Conservation (phyloP, 768 basidiomycete genomes). For the Lactarius evosmus region DNA sequence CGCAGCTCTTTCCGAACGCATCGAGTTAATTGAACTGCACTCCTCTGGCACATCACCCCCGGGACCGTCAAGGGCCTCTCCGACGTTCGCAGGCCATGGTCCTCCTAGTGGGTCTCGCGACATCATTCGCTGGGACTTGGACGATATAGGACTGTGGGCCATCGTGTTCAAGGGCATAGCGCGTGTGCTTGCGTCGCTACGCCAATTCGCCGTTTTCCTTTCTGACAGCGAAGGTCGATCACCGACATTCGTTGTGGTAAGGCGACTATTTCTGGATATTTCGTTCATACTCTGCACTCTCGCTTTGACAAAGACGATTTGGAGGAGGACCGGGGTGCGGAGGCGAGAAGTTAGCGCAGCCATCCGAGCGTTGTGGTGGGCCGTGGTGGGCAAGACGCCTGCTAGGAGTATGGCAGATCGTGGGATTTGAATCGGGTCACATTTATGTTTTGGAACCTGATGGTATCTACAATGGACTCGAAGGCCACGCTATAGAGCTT, state of each 20-base stretch:
- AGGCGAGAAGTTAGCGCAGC: constrained; percentile 66
- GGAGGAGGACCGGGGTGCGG: constrained; percentile 68
- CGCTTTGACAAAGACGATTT: constrained; percentile 52
- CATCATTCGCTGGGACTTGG: constrained; percentile 13
- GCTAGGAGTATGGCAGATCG: constrained; percentile 49
- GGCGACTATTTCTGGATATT: constrained; percentile 73
- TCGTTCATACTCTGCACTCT: constrained; percentile 69
- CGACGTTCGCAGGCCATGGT: constrained; percentile 31
- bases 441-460: background rate
- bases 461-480: background rate
- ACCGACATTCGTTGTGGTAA: constrained; percentile 62
- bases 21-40: constrained; percentile 50
- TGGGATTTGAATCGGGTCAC: constrained; percentile 36
- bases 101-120: constrained; percentile 27
- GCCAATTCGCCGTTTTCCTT: constrained; percentile 55
- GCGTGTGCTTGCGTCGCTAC: constrained; percentile 48
- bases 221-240: constrained; percentile 56
- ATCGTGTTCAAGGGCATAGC: constrained; percentile 61
- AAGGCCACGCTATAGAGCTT: background rate
- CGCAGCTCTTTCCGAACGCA: constrained; percentile 75
- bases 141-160: constrained; percentile 84
- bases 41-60: constrained; percentile 30
- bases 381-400: constrained; percentile 55
- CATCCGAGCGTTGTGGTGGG: constrained; percentile 64
- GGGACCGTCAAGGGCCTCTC: constrained; percentile 31